Evolutionary conservation across 2,329 filamentous ascomycete species (phyloP), one percentile per base, ranked within the genome.

Genomic region (Fusarium xyrophilum): DNA sequence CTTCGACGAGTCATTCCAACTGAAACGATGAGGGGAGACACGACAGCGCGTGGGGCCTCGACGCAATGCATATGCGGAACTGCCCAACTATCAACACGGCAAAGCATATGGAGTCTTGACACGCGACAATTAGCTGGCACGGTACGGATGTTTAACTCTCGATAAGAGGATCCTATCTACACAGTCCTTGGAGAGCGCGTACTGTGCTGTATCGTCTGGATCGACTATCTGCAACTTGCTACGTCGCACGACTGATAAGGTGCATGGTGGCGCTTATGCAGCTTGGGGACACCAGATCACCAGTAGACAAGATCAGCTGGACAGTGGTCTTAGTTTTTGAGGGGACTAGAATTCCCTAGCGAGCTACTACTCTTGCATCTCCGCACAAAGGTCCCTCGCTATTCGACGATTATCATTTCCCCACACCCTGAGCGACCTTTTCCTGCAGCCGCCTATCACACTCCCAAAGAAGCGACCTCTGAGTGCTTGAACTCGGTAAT

Each of bases 401-500:
- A 56, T 68, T 60, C 52, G 56, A 69, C 61, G 48, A 53, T 43
- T 56, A 57, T 62, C 55, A 60, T 50, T 50, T 71, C 71, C 60
- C 67, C 71, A 68, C 67, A 42, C 55, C 46, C 52, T 33, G 42
- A 54, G 44, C 52, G 56, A 56, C 54, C 60, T 63, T 71, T 68
- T 58, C 63, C 62, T 72, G 60, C 63, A 72, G 63, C 40, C 52
- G 62, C 61, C 60, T 44, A 63, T 71, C 70, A 65, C 63, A 55
- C 65, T 53, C 62, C 59, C 42, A 67, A 61, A 44, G 53, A 62
- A 33, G 76, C 75, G 28, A 73, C 52, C 42, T 65, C 60, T 30
- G 67, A 65, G 40, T 72, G 61, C 36, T 67, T 73, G 65, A 82
- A 81, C 67, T 79, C 77, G 52, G 67, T 60, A 60, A 82, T 75